phyloP scores from a whole-genome alignment of 1,284 basidiomycete genomes.

The Tilletiopsis washingtonensis region DNA sequence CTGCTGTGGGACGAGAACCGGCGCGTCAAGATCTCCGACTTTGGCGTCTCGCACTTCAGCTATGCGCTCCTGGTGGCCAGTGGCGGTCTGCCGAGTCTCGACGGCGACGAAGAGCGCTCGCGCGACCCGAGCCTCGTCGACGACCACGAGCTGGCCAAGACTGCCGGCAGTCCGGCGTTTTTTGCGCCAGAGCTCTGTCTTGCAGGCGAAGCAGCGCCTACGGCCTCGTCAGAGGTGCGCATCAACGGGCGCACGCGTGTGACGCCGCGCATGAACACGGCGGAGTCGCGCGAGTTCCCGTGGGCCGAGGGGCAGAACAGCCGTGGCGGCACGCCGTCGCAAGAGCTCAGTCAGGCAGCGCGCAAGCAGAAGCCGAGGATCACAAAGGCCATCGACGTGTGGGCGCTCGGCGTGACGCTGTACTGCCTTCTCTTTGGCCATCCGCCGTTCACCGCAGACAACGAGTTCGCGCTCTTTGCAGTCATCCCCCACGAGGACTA shows the following conservation, averaged over 20 bases:
- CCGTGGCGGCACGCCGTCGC: not conserved
- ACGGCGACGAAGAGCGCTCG: conserved; percentile 41
- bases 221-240: conserved; percentile 1
- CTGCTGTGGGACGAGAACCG: conserved; percentile 76
- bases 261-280: not conserved
- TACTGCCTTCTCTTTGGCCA: conserved; percentile 87
- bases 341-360: not conserved
- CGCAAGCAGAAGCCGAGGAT: conserved; percentile 49
- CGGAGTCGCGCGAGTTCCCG: conserved; percentile 2
- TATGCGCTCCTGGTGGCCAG: conserved; percentile 55
- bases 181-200: conserved; percentile 87
- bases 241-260: too few relatives aligned
- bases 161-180: conserved; percentile 96
- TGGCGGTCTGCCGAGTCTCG: conserved; percentile 23
- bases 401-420: conserved; percentile 95
- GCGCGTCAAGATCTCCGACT: conserved; percentile 89
- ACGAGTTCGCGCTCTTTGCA: conserved; percentile 75
- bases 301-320: conserved; percentile 1
- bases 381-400: conserved; percentile 95
- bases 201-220: conserved; percentile 27
- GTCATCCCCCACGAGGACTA: conserved; percentile 75
- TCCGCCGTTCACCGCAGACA: conserved; percentile 60
- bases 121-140: conserved; percentile 61
- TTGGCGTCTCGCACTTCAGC: conserved; percentile 93
- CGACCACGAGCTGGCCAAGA: conserved; percentile 79